Evolutionary conservation across 345 rosid genomes (phyloP).

Genomic region (Cardamine chenopodiifolia): DNA sequence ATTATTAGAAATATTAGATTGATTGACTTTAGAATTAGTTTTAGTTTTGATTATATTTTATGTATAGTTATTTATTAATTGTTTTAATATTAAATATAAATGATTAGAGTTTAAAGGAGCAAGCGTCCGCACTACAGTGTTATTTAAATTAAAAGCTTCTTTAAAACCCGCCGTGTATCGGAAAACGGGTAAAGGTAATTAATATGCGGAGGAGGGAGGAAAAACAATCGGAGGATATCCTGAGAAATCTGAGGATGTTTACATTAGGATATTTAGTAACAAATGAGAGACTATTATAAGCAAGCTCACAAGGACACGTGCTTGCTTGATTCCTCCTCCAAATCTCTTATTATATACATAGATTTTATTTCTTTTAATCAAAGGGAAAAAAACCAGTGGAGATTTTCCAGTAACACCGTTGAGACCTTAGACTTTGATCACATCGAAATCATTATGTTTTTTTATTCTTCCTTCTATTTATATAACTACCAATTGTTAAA

Average conservation of each 20-base stretch:
- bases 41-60: too few relatives aligned
- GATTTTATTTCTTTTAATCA: neutral
- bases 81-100: too few relatives aligned
- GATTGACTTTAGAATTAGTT: too few relatives aligned
- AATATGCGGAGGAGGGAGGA: neutral
- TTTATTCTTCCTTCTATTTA: conserved; percentile 31
- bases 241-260: neutral
- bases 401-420: conserved; percentile 84
- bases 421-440: conserved; percentile 47
- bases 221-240: neutral
- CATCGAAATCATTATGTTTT: conserved; percentile 22
- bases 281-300: neutral
- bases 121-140: too few relatives aligned
- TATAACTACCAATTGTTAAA: conserved; percentile 38
- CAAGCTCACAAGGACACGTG: conserved; percentile 31
- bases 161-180: too few relatives aligned
- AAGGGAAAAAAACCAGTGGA: conserved; percentile 34
- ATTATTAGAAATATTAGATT: too few relatives aligned
- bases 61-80: too few relatives aligned
- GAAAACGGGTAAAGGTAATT: neutral
- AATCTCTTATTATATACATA: conserved; percentile 12
- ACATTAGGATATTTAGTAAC: neutral
- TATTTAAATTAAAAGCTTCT: too few relatives aligned
- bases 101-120: too few relatives aligned
- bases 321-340: conserved; percentile 40